Evolutionary conservation across 129 eudicot species (phyloP), one percentile per base, ranked within the genome.

Genomic region (Apium graveolens): DNA sequence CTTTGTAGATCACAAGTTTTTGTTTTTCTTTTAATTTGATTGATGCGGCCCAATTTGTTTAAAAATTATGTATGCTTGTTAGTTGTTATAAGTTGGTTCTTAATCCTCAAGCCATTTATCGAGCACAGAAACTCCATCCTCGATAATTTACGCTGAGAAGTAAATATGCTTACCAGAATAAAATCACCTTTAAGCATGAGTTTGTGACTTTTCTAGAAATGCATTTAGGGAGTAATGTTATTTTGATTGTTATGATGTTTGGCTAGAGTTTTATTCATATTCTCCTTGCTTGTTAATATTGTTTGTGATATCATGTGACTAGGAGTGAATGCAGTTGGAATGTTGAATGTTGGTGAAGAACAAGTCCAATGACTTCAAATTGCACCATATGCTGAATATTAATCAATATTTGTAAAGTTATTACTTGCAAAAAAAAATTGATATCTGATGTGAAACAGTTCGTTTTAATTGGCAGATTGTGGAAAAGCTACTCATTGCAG

Each of bases 401-500:
- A 8, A n/a, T n/a, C 29, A 8, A 26, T 60, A 60, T 60, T n/a
- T 60, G 1, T 60, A 11, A n/a, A n/a, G 68, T 10, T 11, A n/a
- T 2, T 60, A 10, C 27, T 20, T 53, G 62, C 62, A 21, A 60
- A 60, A 26, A 6, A 60, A 60, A 9, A 9, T 60, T 73, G 80
- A 44, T 32, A 53, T 65, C 12, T 70, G 60, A 57, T 82, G 63
- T 51, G 65, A 14, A 60, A 60, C 34, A 4, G 37, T 66, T 63
- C 8, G 1, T 60, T 69, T 55, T 24, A 46, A 48, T 80, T 77
- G 81, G 82, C 87, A 94, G 98, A 88, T 94, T 83, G 96, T 94
- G 86, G 96, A 86, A 82, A 94, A 91, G 87, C 96, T 94, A 82
- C 96, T 95, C 44, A 88, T 89, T 83, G 92, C 92, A 53, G 99